Evolutionary conservation across 2,329 filamentous ascomycete genomes (phyloP).

Genomic region (Alternaria sp.): DNA sequence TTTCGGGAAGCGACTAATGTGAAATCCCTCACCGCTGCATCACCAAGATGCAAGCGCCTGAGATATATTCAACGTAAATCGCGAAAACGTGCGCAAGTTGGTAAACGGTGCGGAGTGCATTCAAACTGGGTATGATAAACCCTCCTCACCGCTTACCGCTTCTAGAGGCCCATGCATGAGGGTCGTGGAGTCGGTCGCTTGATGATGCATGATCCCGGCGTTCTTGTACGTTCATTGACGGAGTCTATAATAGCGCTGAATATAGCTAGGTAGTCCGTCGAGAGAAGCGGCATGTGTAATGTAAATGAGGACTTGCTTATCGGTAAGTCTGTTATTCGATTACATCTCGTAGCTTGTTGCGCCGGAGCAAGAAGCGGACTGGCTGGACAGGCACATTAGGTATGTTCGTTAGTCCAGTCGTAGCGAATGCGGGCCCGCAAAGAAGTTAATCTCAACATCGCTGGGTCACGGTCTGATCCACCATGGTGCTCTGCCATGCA

Average conservation of each 20-base stretch:
- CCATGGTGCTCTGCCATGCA: conserved; percentile 29
- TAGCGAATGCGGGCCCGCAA: conserved; percentile 15
- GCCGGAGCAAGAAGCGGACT: conserved; percentile 22
- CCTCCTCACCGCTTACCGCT: conserved; percentile 24
- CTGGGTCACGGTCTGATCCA: conserved; percentile 16
- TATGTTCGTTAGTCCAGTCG: conserved; percentile 15
- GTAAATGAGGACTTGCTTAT: conserved; percentile 41
- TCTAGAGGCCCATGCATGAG: conserved; percentile 23
- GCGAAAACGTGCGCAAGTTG: conserved; percentile 7
- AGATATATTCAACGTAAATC: conserved; percentile 11
- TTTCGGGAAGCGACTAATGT: conserved; percentile 11
- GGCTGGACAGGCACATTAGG: conserved; percentile 17
- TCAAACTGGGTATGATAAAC: conserved; percentile 4
- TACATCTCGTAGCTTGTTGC: conserved; percentile 31
- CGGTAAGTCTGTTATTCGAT: conserved; percentile 42
- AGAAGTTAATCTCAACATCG: conserved; percentile 13
- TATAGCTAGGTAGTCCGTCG: conserved; percentile 20
- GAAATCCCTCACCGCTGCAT: conserved; percentile 28
- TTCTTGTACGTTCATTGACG: conserved; percentile 13
- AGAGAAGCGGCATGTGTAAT: conserved; percentile 32
- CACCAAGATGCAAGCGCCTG: conserved; percentile 11
- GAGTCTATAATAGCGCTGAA: conserved; percentile 34
- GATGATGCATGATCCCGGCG: conserved; percentile 18
- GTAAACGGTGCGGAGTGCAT: not conserved
- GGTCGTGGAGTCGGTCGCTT: conserved; percentile 17